Conservation (phyloP, 2,329 filamentous ascomycete genomes). For the Fusarium subglutinans region DNA sequence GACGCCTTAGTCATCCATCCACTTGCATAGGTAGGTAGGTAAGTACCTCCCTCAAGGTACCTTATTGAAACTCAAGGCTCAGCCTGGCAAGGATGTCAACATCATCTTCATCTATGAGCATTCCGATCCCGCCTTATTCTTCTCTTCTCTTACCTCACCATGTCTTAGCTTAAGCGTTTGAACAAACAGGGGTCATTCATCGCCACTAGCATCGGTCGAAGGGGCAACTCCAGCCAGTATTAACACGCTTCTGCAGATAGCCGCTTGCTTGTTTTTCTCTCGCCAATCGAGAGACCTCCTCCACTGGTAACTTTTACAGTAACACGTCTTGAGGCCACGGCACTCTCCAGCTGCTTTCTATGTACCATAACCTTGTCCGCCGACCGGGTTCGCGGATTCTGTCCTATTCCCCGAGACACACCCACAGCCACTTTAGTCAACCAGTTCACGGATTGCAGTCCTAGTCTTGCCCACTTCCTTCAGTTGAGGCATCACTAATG, state of each 20-base stretch:
- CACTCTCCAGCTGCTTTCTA: neutral
- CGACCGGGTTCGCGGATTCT: conserved; percentile 31
- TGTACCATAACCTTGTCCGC: neutral
- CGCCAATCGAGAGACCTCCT: neutral
- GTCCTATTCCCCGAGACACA: conserved; percentile 22
- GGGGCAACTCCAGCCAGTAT: neutral
- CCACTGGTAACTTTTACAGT: neutral
- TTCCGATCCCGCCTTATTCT: conserved; percentile 14
- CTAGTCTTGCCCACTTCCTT: conserved; percentile 4
- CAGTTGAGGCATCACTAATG: conserved; percentile 5
- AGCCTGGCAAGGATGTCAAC: neutral
- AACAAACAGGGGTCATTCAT: neutral
- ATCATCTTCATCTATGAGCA: conserved; percentile 9
- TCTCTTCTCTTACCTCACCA: neutral
- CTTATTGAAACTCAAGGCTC: neutral
- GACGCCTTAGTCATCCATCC: neutral
- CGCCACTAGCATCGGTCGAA: neutral
- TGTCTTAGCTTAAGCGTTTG: conserved; percentile 13
- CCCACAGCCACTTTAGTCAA: conserved; percentile 10
- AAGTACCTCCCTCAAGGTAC: neutral
- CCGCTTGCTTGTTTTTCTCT: neutral
- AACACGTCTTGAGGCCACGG: neutral
- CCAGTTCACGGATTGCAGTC: neutral
- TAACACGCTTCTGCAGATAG: neutral
- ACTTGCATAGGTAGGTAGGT: neutral